A percentile compares a stretch with the other conserved stretches of the same genome.
phyloP scores from a whole-genome alignment of 352 stramenopile genomes.

The Globisporangium yorkense region DNA sequence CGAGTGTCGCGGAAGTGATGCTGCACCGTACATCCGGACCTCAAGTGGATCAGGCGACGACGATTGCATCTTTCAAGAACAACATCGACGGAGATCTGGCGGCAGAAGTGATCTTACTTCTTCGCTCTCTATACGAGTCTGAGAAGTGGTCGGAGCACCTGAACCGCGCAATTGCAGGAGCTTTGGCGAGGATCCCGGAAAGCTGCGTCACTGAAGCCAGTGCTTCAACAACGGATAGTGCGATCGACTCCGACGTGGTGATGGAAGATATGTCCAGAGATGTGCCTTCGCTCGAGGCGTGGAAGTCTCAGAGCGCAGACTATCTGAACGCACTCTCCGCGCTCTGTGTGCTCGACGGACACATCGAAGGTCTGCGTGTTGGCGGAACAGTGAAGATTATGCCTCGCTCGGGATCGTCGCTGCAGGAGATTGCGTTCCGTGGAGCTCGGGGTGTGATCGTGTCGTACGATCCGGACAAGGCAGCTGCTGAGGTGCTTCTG shows the following conservation, averaged over 20 bases:
- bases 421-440: slow-evolving; percentile 74
- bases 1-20: slow-evolving; percentile 61
- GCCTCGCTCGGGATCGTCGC: slow-evolving; percentile 52
- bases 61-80: slow-evolving; percentile 16
- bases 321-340: slow-evolving; percentile 70
- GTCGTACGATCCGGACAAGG: slow-evolving; percentile 77
- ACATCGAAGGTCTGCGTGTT: slow-evolving; percentile 79
- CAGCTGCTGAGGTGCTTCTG: slow-evolving; percentile 72
- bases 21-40: slow-evolving; percentile 21
- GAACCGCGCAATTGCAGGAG: slow-evolving; percentile 50
- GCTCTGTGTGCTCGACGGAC: slow-evolving; percentile 75
- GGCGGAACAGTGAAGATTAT: slow-evolving; percentile 83
- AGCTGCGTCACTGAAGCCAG: slow-evolving; percentile 31
- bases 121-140: slow-evolving; percentile 77
- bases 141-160: slow-evolving; percentile 66
- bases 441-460: slow-evolving; percentile 71
- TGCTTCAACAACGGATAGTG: slow-evolving; percentile 9
- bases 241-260: slow-evolving; percentile 66
- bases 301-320: slow-evolving; percentile 37
- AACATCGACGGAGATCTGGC: slow-evolving; percentile 42
- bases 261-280: slow-evolving; percentile 79
- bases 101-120: slow-evolving; percentile 72
- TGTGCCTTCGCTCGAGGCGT: slow-evolving; percentile 42
- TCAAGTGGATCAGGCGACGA: not conserved
- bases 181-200: slow-evolving; percentile 43